Conservation (phyloP, 2,329 filamentous ascomycete genomes). For the Elsinoe fawcettii region DNA sequence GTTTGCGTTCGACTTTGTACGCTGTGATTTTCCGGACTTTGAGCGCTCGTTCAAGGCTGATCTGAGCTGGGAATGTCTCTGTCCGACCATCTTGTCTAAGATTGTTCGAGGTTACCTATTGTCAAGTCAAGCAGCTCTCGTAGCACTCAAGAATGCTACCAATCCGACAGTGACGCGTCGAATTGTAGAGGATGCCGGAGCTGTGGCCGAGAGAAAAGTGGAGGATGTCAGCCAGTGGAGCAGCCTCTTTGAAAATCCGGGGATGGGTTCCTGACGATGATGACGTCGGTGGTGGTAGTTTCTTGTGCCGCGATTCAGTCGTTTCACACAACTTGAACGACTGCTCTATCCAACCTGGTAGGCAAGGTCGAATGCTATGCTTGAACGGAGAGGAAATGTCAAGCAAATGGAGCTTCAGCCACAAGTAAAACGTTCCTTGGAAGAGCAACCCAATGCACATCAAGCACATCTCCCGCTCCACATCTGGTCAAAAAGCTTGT, state of each 20-base stretch:
- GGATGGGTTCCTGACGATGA: constrained; percentile 7
- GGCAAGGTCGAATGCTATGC: no score
- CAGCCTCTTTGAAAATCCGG: neutral
- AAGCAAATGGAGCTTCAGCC: neutral
- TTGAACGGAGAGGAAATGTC: neutral
- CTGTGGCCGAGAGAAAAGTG: neutral
- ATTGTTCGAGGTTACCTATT: constrained; percentile 12
- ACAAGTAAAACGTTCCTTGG: neutral
- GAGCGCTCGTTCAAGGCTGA: neutral
- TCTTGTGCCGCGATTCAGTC: neutral
- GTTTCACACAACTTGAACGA: neutral
- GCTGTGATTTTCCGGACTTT: constrained; percentile 9
- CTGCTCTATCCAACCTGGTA: neutral
- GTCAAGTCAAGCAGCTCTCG: neutral
- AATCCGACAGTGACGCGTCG: neutral
- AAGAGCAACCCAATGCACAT: neutral
- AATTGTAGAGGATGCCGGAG: neutral
- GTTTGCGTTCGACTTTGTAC: constrained; percentile 13
- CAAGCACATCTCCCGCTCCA: neutral
- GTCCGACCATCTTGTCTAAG: constrained; percentile 7
- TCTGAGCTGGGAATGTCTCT: neutral
- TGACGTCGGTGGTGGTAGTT: neutral
- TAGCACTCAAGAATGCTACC: neutral
- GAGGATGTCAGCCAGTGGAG: neutral
- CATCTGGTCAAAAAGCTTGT: constrained; percentile 3